A percentile compares a stretch with the other conserved stretches of the same genome.
phyloP scores from a whole-genome alignment of 768 basidiomycete species.

The Suillus decipiens region DNA sequence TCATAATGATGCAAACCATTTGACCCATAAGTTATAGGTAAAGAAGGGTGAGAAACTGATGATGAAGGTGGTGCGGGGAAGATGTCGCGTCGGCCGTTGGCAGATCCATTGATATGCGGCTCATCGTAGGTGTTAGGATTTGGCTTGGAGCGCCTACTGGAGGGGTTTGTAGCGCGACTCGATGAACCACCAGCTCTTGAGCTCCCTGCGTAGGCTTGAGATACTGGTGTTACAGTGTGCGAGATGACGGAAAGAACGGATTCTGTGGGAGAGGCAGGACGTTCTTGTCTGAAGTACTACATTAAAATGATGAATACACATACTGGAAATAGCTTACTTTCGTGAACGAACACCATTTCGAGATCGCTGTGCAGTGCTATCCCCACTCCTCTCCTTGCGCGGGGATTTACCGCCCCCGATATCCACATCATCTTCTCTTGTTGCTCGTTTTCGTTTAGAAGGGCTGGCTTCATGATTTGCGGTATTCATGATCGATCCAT shows the following conservation, averaged over 20 bases:
- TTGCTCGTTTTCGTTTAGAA: slow-evolving; percentile 59
- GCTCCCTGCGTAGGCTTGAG: slow-evolving; percentile 28
- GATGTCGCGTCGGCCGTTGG: slow-evolving; percentile 39
- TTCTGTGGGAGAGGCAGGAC: slow-evolving; percentile 69
- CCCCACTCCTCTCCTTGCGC: slow-evolving; percentile 57
- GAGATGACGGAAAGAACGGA: slow-evolving; percentile 74
- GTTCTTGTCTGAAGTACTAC: slow-evolving; percentile 50
- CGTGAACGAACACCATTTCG: slow-evolving; percentile 57
- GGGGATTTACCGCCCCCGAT: slow-evolving; percentile 52
- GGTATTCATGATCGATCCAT: slow-evolving; percentile 54
- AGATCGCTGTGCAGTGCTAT: slow-evolving; percentile 43
- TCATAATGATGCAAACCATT: slow-evolving; percentile 45
- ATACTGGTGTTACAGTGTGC: slow-evolving; percentile 47
- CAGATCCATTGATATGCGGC: slow-evolving; percentile 40
- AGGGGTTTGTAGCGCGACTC: slow-evolving; percentile 32
- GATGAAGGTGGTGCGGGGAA: slow-evolving; percentile 54
- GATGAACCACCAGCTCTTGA: slow-evolving; percentile 32
- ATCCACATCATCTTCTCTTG: slow-evolving; percentile 69
- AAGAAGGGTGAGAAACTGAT: slow-evolving; percentile 52
- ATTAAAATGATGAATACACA: slow-evolving; percentile 4
- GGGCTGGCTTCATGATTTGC: slow-evolving; percentile 60
- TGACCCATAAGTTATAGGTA: slow-evolving; percentile 44
- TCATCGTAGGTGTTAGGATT: slow-evolving; percentile 44
- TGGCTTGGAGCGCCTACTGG: slow-evolving; percentile 45
- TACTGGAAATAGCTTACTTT: slow-evolving; percentile 48